Base-by-base conservation (phyloP, 805 yeast genomes). In the Cyberlindnera meyerae region DNA sequence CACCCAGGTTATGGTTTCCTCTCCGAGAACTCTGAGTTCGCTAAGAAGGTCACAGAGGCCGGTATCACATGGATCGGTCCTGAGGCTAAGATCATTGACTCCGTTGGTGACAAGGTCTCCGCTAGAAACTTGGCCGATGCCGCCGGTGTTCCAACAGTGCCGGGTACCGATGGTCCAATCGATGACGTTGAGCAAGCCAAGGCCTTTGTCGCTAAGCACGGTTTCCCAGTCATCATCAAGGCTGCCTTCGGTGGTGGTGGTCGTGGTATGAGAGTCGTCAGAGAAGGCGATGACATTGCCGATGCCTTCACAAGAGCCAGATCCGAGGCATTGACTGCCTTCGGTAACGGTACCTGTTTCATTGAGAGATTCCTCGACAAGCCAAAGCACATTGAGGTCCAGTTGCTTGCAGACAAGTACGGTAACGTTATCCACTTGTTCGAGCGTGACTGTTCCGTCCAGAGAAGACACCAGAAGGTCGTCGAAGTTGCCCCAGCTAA, bases 161-260 rank as follows among this genome's bases (percentile, higher is more conserved):
- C 98, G 6, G 98, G 98, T 58, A 89, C 97, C 11, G 95, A 94
- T 7, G 98, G 97, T 27, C 97, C 98, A 45, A 88, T 93, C 58
- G 89, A 80, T 40, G 55, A 73, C 18, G 80, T 80, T 17, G 80
- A 71, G 39, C 87, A 90, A 54, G 97, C 97, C 24, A 54, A 66
- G 47, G 79, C 61, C 8, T 90, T 90, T 57, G 97, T 89, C 25
- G 75, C 66, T 30, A 57, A 87, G 65, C 74, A 90, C 62, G 98
- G 98, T 22, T 89, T 62, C 66, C 98, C 98, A 8, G 97, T 93
- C 33, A 90, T 90, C 65, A 88, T 90, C 66, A 90, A 90, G 67
- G 98, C 98, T 31, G 98, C 98, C 26, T 93, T 84, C 58, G 98
- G 98, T 62, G 98, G 98, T 68, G 98, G 98, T 73, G 98, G 98